phyloP scores from a whole-genome alignment of 2,329 filamentous ascomycete genomes.

The Aspergillus tubingensis region DNA sequence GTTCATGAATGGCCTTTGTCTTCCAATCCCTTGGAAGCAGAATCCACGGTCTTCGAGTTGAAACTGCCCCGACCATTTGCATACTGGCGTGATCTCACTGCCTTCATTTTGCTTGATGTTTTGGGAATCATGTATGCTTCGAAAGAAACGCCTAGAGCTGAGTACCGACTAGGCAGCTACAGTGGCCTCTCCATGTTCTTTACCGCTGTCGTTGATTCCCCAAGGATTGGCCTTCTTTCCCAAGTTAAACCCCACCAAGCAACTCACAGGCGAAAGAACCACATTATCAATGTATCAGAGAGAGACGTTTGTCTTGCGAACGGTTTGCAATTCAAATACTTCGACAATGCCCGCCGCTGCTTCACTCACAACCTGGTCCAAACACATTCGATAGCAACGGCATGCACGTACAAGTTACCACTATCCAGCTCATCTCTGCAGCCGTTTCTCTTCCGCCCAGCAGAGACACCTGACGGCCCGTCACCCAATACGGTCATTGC shows the following conservation, averaged over 20 bases:
- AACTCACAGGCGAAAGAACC: slow-evolving; percentile 37
- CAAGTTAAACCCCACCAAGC: slow-evolving; percentile 37
- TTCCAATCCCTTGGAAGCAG: slow-evolving; percentile 26
- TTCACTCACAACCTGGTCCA: slow-evolving; percentile 22
- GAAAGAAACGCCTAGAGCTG: slow-evolving; percentile 11
- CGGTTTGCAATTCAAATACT: slow-evolving; percentile 41
- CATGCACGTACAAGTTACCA: slow-evolving; percentile 44
- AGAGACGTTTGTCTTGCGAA: slow-evolving; percentile 50
- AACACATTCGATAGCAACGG: slow-evolving; percentile 21
- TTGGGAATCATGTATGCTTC: slow-evolving; percentile 29
- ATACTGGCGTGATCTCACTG: slow-evolving; percentile 54
- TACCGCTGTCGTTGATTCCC: not conserved
- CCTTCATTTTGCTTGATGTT: slow-evolving; percentile 45
- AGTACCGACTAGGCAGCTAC: slow-evolving; percentile 16
- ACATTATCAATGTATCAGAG: slow-evolving; percentile 24
- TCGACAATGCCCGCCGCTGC: slow-evolving; percentile 21
- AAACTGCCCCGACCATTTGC: slow-evolving; percentile 43
- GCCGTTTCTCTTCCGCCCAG: slow-evolving; percentile 41
- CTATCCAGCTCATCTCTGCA: slow-evolving; percentile 37
- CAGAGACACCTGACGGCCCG: slow-evolving; percentile 24
- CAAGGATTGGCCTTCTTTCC: slow-evolving; percentile 39
- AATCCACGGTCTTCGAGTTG: slow-evolving; percentile 58
- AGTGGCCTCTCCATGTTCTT: slow-evolving; percentile 19
- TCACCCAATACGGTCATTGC: slow-evolving; percentile 57
- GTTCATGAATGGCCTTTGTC: slow-evolving; percentile 62